Percentiles rank a stretch among this genome's conserved stretches.
These are phyloP conservation scores for Alternaria viburni DNA, from an alignment of 2,329 filamentous ascomycete genomes.

Conservation along the genomic window DNA sequence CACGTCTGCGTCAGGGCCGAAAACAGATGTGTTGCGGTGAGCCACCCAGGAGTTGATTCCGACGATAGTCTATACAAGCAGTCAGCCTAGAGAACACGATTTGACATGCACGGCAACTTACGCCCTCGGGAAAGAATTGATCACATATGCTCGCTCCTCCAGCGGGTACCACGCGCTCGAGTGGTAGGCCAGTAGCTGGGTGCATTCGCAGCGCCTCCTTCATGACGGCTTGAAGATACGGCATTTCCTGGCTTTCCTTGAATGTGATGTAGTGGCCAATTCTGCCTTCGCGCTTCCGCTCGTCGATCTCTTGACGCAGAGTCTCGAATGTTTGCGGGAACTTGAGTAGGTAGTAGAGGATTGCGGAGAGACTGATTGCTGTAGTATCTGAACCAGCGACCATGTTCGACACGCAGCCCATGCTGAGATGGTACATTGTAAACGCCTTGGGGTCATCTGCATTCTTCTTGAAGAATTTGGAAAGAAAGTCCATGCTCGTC, in stretches of 20 bases:
- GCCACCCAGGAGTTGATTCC: conserved; percentile 30
- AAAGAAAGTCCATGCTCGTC: conserved; percentile 19
- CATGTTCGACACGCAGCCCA: conserved; percentile 47
- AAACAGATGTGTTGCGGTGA: conserved; percentile 22
- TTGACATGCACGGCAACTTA: conserved; percentile 1
- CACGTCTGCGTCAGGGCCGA: conserved; percentile 19
- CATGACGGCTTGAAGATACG: conserved; percentile 37
- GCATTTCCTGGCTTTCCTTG: conserved; percentile 34
- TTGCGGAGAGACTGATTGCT: conserved; percentile 44
- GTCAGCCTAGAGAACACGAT: neutral
- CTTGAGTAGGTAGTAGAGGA: conserved; percentile 30
- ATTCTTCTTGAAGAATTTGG: conserved; percentile 20
- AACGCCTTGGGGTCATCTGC: conserved; percentile 40
- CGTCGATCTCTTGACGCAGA: conserved; percentile 23
- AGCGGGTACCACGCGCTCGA: conserved; percentile 27
- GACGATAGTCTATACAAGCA: conserved; percentile 17
- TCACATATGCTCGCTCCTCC: conserved; percentile 22
- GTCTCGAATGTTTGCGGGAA: conserved; percentile 15
- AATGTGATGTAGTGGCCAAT: conserved; percentile 16
- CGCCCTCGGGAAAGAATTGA: conserved; percentile 23
- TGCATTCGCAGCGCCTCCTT: conserved; percentile 36
- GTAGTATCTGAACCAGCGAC: conserved; percentile 55
- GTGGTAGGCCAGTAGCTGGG: conserved; percentile 29
- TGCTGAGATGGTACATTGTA: conserved; percentile 45
- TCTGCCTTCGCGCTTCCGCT: neutral